Conservation (phyloP, 1,284 basidiomycete genomes). For the Irpex sp. region DNA sequence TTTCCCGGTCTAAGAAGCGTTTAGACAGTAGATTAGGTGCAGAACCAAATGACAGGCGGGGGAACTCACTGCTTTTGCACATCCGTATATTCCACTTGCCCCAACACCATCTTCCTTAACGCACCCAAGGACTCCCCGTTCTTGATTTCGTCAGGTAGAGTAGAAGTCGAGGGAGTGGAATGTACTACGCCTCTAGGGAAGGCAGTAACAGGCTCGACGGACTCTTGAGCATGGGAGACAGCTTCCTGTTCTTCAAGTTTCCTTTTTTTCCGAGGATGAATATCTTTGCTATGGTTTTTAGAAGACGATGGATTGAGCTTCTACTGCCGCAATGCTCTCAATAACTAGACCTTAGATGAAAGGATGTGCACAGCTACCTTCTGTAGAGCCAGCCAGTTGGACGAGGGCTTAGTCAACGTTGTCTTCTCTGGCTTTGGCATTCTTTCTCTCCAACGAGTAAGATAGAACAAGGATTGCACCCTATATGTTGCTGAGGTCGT, state of each 20-base stretch:
- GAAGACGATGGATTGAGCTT: constrained; percentile 8
- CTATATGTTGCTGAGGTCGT: neutral
- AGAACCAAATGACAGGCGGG: constrained; percentile 34
- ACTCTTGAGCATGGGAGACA: neutral
- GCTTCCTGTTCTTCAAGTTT: constrained; percentile 25
- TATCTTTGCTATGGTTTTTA: neutral
- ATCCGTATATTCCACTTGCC: constrained; percentile 36
- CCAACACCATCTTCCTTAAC: constrained; percentile 51
- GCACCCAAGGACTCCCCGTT: constrained; percentile 45
- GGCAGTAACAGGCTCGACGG: constrained; percentile 14
- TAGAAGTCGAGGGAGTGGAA: neutral
- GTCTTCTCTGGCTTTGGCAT: neutral
- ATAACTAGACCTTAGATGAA: neutral
- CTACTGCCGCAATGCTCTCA: constrained; percentile 8
- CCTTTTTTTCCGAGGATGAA: constrained; percentile 28
- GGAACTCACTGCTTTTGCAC: constrained; percentile 25
- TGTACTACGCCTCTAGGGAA: constrained; percentile 13
- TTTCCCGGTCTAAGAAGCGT: constrained; percentile 56
- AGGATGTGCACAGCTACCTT: constrained; percentile 9
- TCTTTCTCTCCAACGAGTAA: neutral
- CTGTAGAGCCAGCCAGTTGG: constrained; percentile 16
- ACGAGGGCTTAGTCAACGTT: constrained; percentile 6
- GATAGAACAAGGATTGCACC: neutral
- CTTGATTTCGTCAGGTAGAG: constrained; percentile 19
- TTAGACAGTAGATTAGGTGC: neutral